A percentile compares a stretch with the other conserved stretches of the same genome.
Conservation (phyloP, 352 stramenopile species). For the Pythium utonaiense region DNA sequence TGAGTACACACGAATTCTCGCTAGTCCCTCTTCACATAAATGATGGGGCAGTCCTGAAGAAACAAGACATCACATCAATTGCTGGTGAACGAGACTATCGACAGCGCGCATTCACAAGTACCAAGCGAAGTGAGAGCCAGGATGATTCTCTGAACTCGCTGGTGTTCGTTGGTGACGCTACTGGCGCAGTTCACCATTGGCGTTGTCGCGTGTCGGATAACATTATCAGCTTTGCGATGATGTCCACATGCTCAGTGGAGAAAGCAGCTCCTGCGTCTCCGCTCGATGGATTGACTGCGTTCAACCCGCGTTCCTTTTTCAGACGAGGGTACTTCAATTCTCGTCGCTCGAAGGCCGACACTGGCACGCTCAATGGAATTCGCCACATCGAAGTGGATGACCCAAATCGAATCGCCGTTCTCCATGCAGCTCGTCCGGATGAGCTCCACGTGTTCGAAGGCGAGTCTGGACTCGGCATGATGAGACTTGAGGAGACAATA, state of each 20-base stretch:
- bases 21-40: constrained; percentile 48
- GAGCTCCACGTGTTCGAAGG: constrained; percentile 71
- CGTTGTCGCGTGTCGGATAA: constrained; percentile 49
- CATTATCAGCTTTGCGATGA: constrained; percentile 68
- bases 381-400: constrained; percentile 83
- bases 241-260: constrained; percentile 36
- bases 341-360: not conserved
- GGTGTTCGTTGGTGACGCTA: constrained; percentile 65
- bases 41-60: constrained; percentile 39
- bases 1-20: constrained; percentile 37
- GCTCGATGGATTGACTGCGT: constrained; percentile 12
- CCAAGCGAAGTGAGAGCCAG: constrained; percentile 12
- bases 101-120: constrained; percentile 69
- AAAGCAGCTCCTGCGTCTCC: not conserved
- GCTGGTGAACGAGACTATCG: constrained; percentile 76
- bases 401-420: constrained; percentile 72
- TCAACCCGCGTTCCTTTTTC: constrained; percentile 26
- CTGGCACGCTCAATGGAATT: constrained; percentile 23
- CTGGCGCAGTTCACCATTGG: constrained; percentile 70
- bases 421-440: constrained; percentile 44
- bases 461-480: constrained; percentile 76
- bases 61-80: constrained; percentile 69
- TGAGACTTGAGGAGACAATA: constrained; percentile 68
- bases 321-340: constrained; percentile 30
- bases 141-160: constrained; percentile 56